Evolutionary conservation across 2,329 filamentous ascomycete genomes (phyloP).

Genomic region (Pseudogymnoascus sp.): DNA sequence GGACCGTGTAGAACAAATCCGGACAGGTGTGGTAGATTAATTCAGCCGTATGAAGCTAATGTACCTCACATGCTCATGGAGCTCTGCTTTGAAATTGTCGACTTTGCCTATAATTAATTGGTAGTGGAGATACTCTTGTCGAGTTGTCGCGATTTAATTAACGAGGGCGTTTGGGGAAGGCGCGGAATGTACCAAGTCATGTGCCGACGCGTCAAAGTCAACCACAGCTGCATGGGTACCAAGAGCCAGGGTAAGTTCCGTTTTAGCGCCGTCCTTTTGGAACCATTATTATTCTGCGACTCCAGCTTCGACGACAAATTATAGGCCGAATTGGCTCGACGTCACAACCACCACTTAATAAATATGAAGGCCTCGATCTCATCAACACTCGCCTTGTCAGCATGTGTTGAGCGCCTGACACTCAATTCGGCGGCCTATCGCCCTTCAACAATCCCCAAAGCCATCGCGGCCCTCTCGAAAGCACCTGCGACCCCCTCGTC

Average conservation of each 20-base stretch:
- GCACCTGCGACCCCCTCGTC: neutral
- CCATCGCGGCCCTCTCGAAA: neutral
- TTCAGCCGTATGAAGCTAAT: neutral
- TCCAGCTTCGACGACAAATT: slow-evolving; percentile 6
- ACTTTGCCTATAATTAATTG: neutral
- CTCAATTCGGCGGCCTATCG: slow-evolving; percentile 3
- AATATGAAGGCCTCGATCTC: slow-evolving; percentile 4
- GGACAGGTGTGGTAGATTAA: neutral
- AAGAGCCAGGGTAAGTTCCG: neutral
- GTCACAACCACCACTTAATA: neutral
- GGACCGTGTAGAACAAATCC: neutral
- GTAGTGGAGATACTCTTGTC: neutral
- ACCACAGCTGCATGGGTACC: neutral
- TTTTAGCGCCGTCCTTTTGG: neutral
- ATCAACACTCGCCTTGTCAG: slow-evolving; percentile 1
- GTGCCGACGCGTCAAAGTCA: slow-evolving; percentile 3
- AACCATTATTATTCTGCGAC: slow-evolving; percentile 2
- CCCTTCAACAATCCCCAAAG: neutral
- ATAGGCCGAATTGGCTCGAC: neutral
- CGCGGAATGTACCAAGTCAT: slow-evolving; percentile 2
- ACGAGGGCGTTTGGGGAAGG: neutral
- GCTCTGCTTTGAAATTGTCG: neutral
- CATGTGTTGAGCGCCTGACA: slow-evolving; percentile 7
- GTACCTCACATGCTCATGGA: neutral
- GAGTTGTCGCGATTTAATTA: slow-evolving; percentile 1